These are phyloP conservation scores for Abrus pulchellus DNA, from an alignment of 306 rosid genomes.

Conservation along the genomic window DNA sequence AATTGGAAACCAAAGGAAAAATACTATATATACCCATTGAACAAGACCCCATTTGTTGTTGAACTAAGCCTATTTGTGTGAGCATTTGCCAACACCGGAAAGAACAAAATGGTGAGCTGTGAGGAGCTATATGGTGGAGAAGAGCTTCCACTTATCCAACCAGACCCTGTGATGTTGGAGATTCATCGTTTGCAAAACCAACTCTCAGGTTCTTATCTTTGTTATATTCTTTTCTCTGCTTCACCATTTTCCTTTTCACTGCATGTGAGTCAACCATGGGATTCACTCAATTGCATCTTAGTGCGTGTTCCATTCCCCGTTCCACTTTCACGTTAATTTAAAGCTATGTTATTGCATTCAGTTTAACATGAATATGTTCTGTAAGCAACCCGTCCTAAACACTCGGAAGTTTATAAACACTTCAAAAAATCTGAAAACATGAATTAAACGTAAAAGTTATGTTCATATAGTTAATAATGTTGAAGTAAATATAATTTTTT, in stretches of 20 bases:
- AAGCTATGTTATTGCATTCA: too few relatives aligned
- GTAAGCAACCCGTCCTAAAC: too few relatives aligned
- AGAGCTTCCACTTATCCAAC: slow-evolving; percentile 59
- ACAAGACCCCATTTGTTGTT: slow-evolving; percentile 18
- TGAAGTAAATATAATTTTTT: too few relatives aligned
- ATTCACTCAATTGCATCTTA: neutral
- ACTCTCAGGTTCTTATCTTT: slow-evolving; percentile 66
- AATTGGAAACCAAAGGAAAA: slow-evolving; percentile 22
- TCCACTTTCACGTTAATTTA: too few relatives aligned
- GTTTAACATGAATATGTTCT: too few relatives aligned
- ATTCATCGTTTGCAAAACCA: slow-evolving; percentile 77
- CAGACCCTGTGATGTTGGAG: slow-evolving; percentile 73
- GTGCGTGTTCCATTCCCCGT: neutral
- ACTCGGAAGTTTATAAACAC: too few relatives aligned
- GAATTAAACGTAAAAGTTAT: too few relatives aligned
- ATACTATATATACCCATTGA: slow-evolving; percentile 44
- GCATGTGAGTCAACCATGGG: slow-evolving; percentile 14
- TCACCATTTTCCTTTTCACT: slow-evolving; percentile 26
- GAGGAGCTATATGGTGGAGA: slow-evolving; percentile 65
- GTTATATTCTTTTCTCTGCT: slow-evolving; percentile 19
- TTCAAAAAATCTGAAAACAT: too few relatives aligned
- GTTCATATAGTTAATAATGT: too few relatives aligned
- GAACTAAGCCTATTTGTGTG: slow-evolving; percentile 24
- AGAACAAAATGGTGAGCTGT: slow-evolving; percentile 59
- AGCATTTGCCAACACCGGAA: slow-evolving; percentile 28